phyloP scores from a whole-genome alignment of 305 asterid genomes.

The Fraxinus albicans region DNA sequence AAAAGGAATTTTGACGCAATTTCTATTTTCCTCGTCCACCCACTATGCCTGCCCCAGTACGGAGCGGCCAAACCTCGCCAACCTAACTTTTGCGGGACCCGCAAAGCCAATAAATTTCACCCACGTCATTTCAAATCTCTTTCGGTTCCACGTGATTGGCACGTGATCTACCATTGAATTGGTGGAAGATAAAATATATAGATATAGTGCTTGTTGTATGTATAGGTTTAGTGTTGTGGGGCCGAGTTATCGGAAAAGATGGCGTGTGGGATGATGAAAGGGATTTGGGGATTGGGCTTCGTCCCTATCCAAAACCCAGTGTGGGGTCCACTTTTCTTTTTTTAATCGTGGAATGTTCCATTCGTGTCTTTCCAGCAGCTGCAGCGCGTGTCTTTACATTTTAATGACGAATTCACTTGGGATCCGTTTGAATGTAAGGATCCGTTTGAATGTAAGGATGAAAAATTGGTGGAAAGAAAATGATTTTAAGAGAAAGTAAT shows the following conservation, averaged over 20 bases:
- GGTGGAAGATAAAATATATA: not conserved
- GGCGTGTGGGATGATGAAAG: conserved; percentile 36
- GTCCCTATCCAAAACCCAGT: conserved; percentile 32
- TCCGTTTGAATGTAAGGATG: too few species aligned
- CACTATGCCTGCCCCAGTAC: conserved; percentile 15
- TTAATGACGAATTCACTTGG: not conserved
- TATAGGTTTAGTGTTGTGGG: conserved; percentile 25
- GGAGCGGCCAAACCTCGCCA: conserved; percentile 11
- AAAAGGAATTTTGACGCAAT: conserved; percentile 29
- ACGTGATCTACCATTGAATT: not conserved
- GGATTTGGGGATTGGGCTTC: conserved; percentile 34
- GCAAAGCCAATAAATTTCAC: not conserved
- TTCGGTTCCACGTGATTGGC: not conserved
- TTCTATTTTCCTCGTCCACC: conserved; percentile 46
- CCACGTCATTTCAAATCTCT: not conserved
- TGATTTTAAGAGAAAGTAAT: too few species aligned
- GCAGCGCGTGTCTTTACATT: not conserved
- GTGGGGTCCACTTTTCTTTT: conserved; percentile 13
- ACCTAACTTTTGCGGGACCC: not conserved
- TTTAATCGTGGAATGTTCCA: conserved; percentile 32
- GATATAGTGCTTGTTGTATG: conserved; percentile 9
- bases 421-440: too few species aligned
- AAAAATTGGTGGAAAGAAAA: too few species aligned
- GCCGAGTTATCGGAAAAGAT: conserved; percentile 44
- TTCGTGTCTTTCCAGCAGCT: conserved; percentile 9